Conservation (phyloP, 1,284 basidiomycete species). For the Xerocomus cyaneibrunnescens region DNA sequence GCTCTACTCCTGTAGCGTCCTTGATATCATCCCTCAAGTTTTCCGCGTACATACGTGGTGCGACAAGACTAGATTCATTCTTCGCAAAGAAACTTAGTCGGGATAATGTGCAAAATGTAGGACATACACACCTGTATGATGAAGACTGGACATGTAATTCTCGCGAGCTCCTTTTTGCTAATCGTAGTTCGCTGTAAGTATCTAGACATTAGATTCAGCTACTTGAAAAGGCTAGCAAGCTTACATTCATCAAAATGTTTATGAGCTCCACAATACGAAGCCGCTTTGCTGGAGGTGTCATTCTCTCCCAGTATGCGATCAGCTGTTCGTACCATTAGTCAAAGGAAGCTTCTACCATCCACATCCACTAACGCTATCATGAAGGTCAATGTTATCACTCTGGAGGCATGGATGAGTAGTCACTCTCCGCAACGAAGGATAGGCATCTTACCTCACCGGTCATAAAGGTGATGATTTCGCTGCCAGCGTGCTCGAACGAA, state of each 20-base stretch:
- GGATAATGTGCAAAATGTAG: not conserved
- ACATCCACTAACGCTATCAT: slow-evolving; percentile 46
- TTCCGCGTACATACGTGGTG: slow-evolving; percentile 59
- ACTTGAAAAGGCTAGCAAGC: slow-evolving; percentile 24
- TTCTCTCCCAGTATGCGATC: slow-evolving; percentile 60
- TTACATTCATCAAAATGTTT: slow-evolving; percentile 59
- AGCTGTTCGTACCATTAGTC: slow-evolving; percentile 42
- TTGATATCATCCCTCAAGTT: slow-evolving; percentile 47
- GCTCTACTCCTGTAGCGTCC: slow-evolving; percentile 47
- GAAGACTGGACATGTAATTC: slow-evolving; percentile 60
- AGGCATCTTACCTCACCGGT: slow-evolving; percentile 45
- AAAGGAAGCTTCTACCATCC: not conserved
- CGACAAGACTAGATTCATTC: slow-evolving; percentile 60
- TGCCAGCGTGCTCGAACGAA: slow-evolving; percentile 61
- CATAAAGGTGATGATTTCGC: slow-evolving; percentile 54
- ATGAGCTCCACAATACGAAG: slow-evolving; percentile 51
- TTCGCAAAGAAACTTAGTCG: slow-evolving; percentile 27
- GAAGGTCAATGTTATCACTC: slow-evolving; percentile 54
- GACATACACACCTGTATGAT: slow-evolving; percentile 61
- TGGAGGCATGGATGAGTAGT: slow-evolving; percentile 30
- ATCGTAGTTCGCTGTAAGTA: slow-evolving; percentile 51
- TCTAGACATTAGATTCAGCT: not conserved
- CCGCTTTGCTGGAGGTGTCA: slow-evolving; percentile 53
- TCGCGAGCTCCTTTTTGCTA: slow-evolving; percentile 45
- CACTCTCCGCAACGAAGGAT: not conserved